A percentile compares a stretch with the other conserved stretches of the same genome.
Evolutionary conservation across 768 basidiomycete species (phyloP).

Genomic region (Ramaria sp.): DNA sequence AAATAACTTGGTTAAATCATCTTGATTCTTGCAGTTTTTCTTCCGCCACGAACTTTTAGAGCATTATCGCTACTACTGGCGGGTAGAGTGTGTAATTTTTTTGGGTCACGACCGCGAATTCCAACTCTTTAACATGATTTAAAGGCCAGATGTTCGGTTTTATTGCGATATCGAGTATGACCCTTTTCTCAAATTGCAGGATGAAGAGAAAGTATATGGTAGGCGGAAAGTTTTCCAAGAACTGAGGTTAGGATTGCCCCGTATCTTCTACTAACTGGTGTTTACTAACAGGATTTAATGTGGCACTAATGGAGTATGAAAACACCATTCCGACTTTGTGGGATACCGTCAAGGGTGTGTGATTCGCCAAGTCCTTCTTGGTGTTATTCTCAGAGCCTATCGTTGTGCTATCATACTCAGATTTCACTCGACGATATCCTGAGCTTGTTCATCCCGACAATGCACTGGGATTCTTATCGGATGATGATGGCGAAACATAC

Average conservation of each 20-base stretch:
- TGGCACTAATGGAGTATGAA: slow-evolving; percentile 63
- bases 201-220: slow-evolving; percentile 60
- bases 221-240: slow-evolving; percentile 12
- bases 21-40: slow-evolving; percentile 37
- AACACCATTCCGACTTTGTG: slow-evolving; percentile 70
- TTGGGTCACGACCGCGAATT: neutral
- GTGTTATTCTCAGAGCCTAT: too few species aligned
- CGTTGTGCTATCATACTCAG: too few species aligned
- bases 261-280: slow-evolving; percentile 13
- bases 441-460: slow-evolving; percentile 28
- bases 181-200: slow-evolving; percentile 65
- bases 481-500: slow-evolving; percentile 49
- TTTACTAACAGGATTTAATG: slow-evolving; percentile 48
- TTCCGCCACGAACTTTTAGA: slow-evolving; percentile 57
- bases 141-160: slow-evolving; percentile 67
- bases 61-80: slow-evolving; percentile 70
- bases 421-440: slow-evolving; percentile 25
- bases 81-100: slow-evolving; percentile 44
- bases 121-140: too few species aligned
- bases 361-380: too few species aligned
- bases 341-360: slow-evolving; percentile 52
- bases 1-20: neutral
- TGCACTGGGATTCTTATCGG: slow-evolving; percentile 26
- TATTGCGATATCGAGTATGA: slow-evolving; percentile 57
- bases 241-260: too few species aligned